Conservation (phyloP, 495 filamentous ascomycete species). For the Tuber indicum region DNA sequence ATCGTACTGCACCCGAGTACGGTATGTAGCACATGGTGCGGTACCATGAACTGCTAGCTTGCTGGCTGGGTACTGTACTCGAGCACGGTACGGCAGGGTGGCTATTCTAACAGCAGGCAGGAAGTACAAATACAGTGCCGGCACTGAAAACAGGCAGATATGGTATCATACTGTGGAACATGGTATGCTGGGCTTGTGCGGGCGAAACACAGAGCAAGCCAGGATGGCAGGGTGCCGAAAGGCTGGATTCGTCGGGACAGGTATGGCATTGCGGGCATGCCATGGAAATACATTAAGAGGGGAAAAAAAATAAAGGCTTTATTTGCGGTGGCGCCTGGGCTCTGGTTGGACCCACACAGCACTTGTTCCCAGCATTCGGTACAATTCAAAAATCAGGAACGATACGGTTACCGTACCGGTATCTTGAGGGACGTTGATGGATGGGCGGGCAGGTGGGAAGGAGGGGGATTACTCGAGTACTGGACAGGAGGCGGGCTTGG, state of each 20-base stretch:
- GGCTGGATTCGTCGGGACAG: neutral
- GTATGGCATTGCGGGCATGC: neutral
- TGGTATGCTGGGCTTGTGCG: neutral
- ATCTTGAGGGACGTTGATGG: neutral
- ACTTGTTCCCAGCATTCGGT: neutral
- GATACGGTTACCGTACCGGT: neutral
- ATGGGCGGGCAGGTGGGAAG: neutral
- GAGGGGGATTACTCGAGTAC: neutral
- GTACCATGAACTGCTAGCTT: neutral
- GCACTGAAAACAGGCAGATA: no score
- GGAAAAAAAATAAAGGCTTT: neutral
- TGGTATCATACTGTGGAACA: neutral
- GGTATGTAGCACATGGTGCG: no score
- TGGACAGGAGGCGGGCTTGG: neutral
- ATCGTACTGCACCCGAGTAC: no score
- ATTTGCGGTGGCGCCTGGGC: neutral
- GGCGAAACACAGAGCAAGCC: neutral
- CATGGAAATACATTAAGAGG: neutral
- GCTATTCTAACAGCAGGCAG: slow-evolving; percentile 1
- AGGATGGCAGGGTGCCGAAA: neutral
- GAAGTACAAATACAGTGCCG: neutral
- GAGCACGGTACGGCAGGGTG: neutral
- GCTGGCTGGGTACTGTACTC: neutral
- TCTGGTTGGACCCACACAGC: neutral
- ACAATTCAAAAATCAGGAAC: neutral